These are phyloP conservation scores for Alternaria dauci DNA, from an alignment of 2,329 filamentous ascomycete genomes.

Conservation along the genomic window DNA sequence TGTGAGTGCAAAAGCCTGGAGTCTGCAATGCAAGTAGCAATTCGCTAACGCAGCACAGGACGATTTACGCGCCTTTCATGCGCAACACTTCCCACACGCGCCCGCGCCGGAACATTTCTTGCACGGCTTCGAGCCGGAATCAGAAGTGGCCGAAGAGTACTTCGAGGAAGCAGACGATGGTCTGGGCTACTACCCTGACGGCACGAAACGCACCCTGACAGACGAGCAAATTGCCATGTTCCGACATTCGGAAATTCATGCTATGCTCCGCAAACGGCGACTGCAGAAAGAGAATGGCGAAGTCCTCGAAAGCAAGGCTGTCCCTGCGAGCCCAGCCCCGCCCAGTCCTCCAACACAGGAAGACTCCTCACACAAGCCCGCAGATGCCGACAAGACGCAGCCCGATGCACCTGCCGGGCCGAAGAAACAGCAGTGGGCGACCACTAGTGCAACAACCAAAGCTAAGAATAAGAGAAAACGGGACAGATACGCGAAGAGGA, in stretches of 20 bases:
- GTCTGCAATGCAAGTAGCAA: neutral
- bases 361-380: conserved; percentile 2
- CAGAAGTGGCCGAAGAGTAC: conserved; percentile 32
- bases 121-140: conserved; percentile 38
- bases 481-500: conserved; percentile 37
- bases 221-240: conserved; percentile 93
- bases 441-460: conserved; percentile 35
- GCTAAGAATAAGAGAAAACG: conserved; percentile 36
- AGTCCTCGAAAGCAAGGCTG: conserved; percentile 18
- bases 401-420: conserved; percentile 27
- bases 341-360: conserved; percentile 3
- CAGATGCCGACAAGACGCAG: conserved; percentile 20
- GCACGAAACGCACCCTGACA: conserved; percentile 86
- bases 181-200: conserved; percentile 86
- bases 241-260: conserved; percentile 84
- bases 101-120: conserved; percentile 46
- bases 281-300: conserved; percentile 33
- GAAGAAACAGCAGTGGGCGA: conserved; percentile 39
- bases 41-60: conserved; percentile 45
- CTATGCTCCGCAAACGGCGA: conserved; percentile 61
- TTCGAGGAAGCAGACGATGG: conserved; percentile 65
- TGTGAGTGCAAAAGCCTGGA: conserved; percentile 26
- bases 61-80: conserved; percentile 55
- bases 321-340: neutral
- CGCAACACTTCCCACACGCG: conserved; percentile 54